These are phyloP conservation scores for Chalaropsis thielavioides DNA, from an alignment of 2,329 filamentous ascomycete genomes.

Conservation along the genomic window DNA sequence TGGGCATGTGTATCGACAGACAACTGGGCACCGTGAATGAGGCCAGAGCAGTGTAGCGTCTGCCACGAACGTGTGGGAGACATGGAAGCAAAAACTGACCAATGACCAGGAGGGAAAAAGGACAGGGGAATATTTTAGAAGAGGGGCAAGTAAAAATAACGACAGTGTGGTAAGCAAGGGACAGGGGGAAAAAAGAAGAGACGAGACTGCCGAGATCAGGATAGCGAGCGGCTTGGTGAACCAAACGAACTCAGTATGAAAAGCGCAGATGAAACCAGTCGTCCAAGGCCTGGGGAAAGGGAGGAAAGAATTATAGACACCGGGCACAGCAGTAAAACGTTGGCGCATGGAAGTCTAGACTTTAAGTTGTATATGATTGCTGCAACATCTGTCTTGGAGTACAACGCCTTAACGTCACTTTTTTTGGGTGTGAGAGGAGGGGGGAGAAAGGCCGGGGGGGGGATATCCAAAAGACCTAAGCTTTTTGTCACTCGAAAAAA, in stretches of 20 bases:
- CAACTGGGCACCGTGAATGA: background rate
- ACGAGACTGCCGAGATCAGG: background rate
- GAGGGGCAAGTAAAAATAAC: background rate
- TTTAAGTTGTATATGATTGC: background rate
- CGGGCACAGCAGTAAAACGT: background rate
- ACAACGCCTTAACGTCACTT: background rate
- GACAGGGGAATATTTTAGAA: background rate
- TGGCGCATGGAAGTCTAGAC: background rate
- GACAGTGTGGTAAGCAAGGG: background rate
- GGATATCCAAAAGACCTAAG: slow-evolving; percentile 1
- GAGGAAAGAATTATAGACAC: background rate
- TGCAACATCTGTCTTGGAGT: background rate
- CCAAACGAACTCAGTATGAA: background rate
- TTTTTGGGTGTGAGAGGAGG: background rate
- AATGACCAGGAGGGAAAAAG: background rate
- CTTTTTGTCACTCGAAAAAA: background rate
- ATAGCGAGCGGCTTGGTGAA: background rate
- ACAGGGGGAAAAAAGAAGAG: background rate
- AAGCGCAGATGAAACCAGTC: background rate
- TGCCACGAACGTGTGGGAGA: background rate
- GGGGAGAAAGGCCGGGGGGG: background rate
- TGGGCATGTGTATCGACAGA: background rate
- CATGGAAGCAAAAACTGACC: no score
- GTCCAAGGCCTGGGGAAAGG: background rate
- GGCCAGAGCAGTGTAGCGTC: background rate